Evolutionary conservation across 345 rosid species (phyloP), one percentile per base, ranked within the genome.

Genomic region (Zanthoxylum bungeanum): DNA sequence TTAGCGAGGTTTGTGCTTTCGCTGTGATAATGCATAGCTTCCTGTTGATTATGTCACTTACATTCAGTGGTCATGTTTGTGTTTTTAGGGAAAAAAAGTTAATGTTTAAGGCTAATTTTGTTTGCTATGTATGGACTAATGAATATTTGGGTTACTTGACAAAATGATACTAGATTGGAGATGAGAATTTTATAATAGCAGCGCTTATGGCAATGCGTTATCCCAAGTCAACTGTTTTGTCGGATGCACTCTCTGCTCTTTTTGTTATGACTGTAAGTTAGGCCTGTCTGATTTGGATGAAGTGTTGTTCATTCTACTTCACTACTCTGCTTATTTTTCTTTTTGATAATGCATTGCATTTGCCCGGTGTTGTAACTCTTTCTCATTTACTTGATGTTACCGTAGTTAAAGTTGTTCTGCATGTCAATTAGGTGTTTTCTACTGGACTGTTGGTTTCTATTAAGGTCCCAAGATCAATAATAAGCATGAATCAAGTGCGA

Each of bases 121-220:
- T 66, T 50, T 9, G 59, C 68, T 36, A 10, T 53, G 16, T 70
- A 36, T 50, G 44, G 49, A 17, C 50, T 71, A 67, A 53, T 42
- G 64, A 64, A 21, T 75, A 28, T 30, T 22, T 70, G 33, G 21
- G 55, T n/a, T n/a, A n/a, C n/a, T n/a, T n/a, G n/a, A n/a, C n/a
- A n/a, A n/a, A n/a, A n/a, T 78, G 66, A 21, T 70, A 69, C 39
- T 70, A 92, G 99, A 88, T 93, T 80, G 99, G 99, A 50, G 99
- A 96, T 83, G 99, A 96, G 70, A 96, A 98, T 5, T 96, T 96
- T 77, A 96, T 96, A 60, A 96, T 96, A 81, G 99, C 99, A 42
- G 99, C 99, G 50, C 86, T 96, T 62, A 93, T 96, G 99, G 99
- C 99, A 19, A 96, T 96, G 99, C 94, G 99, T 36, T 97, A 96